Evolutionary conservation across 2,329 filamentous ascomycete genomes (phyloP).

Genomic region (Mycosphaerella arachidis): DNA sequence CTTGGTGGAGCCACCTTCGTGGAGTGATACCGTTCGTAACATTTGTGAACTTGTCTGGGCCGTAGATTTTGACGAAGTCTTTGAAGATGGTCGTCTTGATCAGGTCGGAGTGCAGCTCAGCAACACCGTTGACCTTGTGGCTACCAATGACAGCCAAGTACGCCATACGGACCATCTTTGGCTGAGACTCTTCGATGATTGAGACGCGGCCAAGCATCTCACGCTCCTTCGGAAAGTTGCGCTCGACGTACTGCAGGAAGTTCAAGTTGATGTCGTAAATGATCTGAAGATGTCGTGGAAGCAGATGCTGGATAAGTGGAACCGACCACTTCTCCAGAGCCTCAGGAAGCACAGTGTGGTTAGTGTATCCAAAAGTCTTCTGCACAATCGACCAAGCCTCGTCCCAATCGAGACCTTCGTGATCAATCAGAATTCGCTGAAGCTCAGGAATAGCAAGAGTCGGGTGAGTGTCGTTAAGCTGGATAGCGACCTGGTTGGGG

Average conservation of each 20-base stretch:
- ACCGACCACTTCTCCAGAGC: conserved; percentile 99
- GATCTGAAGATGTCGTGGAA: conserved; percentile 91
- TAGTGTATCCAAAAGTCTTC: conserved; percentile 85
- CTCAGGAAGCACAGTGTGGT: conserved; percentile 95
- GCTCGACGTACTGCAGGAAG: conserved; percentile 89
- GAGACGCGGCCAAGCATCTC: conserved; percentile 85
- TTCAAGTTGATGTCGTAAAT: conserved; percentile 93
- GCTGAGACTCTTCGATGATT: conserved; percentile 93
- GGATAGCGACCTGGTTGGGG: conserved; percentile 90
- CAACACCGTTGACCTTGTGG: conserved; percentile 98
- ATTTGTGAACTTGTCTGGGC: conserved; percentile 95
- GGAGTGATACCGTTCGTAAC: conserved; percentile 98
- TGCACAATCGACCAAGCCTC: conserved; percentile 72
- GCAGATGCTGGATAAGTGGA: conserved; percentile 81
- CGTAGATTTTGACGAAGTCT: conserved; percentile 93
- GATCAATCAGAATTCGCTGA: conserved; percentile 83
- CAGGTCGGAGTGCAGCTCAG: conserved; percentile 92
- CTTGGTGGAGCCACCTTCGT: conserved; percentile 92
- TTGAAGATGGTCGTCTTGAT: conserved; percentile 99
- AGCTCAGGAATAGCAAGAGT: conserved; percentile 94
- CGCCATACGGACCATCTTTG: conserved; percentile 98
- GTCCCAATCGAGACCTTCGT: conserved; percentile 90
- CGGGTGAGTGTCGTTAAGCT: conserved; percentile 96
- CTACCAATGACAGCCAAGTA: conserved; percentile 92
- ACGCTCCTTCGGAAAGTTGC: conserved; percentile 80